A percentile compares a stretch with the other conserved stretches of the same genome.
phyloP scores from a whole-genome alignment of 1,139 yeast species.

The Keqinozyma sinolaborantium region DNA sequence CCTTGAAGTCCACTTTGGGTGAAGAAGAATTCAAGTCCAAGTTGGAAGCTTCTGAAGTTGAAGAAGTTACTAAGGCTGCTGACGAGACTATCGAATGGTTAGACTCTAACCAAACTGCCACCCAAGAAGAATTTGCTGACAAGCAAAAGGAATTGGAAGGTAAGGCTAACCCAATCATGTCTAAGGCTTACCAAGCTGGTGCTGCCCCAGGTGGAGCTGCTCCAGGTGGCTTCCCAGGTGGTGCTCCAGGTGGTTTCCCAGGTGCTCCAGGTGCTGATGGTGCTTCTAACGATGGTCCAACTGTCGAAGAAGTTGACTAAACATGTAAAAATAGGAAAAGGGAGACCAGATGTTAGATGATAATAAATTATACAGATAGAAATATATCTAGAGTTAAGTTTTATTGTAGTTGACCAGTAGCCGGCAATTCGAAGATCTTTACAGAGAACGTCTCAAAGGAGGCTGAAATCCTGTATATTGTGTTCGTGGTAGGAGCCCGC shows the following conservation, averaged over 20 bases:
- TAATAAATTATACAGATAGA: too few species aligned
- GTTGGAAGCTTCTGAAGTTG: slow-evolving; percentile 77
- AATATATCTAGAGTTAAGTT: too few species aligned
- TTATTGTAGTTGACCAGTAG: too few species aligned
- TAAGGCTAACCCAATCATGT: slow-evolving; percentile 90
- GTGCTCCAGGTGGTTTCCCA: slow-evolving; percentile 52
- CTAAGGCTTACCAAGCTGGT: slow-evolving; percentile 83
- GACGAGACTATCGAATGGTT: slow-evolving; percentile 86
- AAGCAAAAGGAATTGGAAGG: slow-evolving; percentile 93
- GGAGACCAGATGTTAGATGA: too few species aligned
- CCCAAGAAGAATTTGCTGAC: slow-evolving; percentile 83
- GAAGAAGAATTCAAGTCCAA: slow-evolving; percentile 82
- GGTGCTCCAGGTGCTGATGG: slow-evolving; percentile 57
- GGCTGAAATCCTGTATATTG: too few species aligned
- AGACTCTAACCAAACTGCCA: slow-evolving; percentile 83
- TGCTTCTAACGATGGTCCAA: slow-evolving; percentile 79
- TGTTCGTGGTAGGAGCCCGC: too few species aligned
- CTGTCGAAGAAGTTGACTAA: slow-evolving; percentile 93
- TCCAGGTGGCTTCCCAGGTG: slow-evolving; percentile 61
- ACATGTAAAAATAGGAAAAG: slow-evolving; percentile 7
- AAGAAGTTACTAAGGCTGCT: slow-evolving; percentile 77
- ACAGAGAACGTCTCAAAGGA: too few species aligned
- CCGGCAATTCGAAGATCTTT: too few species aligned
- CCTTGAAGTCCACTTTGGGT: slow-evolving; percentile 76
- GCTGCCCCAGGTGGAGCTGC: slow-evolving; percentile 53